phyloP scores from a whole-genome alignment of 306 rosid species.

The Quercus gilva region DNA sequence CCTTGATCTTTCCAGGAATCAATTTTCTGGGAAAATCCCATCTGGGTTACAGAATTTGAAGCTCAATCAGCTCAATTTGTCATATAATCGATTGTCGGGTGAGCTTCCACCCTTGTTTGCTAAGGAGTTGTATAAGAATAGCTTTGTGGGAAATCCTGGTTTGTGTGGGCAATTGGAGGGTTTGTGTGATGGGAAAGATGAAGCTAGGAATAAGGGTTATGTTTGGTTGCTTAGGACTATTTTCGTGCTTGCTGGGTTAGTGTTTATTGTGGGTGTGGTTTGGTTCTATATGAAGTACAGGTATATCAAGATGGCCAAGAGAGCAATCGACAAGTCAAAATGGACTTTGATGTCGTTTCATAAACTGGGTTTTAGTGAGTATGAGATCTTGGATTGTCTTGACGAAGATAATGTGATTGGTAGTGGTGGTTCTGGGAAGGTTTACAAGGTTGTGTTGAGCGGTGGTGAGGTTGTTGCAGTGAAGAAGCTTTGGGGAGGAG shows the following conservation, averaged over 20 bases:
- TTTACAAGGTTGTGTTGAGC: constrained; percentile 74
- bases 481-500: constrained; percentile 72
- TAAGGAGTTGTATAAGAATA: constrained; percentile 52
- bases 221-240: constrained; percentile 65
- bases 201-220: constrained; percentile 33
- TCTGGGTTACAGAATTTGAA: constrained; percentile 61
- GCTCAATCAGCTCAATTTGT: constrained; percentile 75
- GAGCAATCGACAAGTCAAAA: constrained; percentile 61
- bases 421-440: constrained; percentile 82
- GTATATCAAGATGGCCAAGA: constrained; percentile 42
- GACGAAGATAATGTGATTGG: constrained; percentile 90
- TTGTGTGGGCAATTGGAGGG: constrained; percentile 63
- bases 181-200: constrained; percentile 37
- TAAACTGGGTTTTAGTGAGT: constrained; percentile 80
- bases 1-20: constrained; percentile 78
- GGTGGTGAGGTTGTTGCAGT: constrained; percentile 79
- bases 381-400: constrained; percentile 80
- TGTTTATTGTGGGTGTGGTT: constrained; percentile 61
- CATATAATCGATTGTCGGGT: constrained; percentile 64
- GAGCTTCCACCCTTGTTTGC: constrained; percentile 67
- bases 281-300: constrained; percentile 73
- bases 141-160: constrained; percentile 84
- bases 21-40: constrained; percentile 66
- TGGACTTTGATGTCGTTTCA: constrained; percentile 97
- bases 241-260: constrained; percentile 50